These are phyloP conservation scores for Vitis hybrid DNA, from an alignment of 177 flowering plant species.

Conservation along the genomic window DNA sequence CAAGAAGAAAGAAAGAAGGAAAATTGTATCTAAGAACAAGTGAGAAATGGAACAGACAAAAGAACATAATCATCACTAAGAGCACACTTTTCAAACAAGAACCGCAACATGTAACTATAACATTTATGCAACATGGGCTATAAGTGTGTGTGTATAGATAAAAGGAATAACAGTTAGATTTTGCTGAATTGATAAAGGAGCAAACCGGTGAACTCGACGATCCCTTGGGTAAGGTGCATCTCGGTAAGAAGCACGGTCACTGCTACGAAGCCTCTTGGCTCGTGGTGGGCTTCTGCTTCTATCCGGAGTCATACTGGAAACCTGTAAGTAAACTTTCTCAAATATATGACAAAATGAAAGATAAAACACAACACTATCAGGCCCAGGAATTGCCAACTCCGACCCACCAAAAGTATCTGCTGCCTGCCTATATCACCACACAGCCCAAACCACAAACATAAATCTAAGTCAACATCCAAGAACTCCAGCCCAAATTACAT, in stretches of 20 bases:
- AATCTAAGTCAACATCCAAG: not conserved
- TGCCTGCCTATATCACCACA: slow-evolving; percentile 2
- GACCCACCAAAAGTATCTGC: no score
- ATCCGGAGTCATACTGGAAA: slow-evolving; percentile 3
- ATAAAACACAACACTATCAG: not conserved
- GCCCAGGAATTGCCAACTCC: not conserved
- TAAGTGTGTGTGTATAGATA: no score
- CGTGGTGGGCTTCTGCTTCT: slow-evolving; percentile 18
- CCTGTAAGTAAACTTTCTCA: not conserved
- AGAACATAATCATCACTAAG: no score
- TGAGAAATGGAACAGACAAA: no score
- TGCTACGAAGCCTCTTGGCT: slow-evolving; percentile 15
- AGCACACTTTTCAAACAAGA: no score
- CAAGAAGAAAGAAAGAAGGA: no score
- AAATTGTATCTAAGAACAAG: no score
- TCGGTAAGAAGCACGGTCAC: slow-evolving; percentile 16
- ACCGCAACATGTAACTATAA: no score
- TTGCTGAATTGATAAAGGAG: not conserved
- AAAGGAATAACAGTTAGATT: no score
- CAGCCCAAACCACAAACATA: slow-evolving; percentile 3
- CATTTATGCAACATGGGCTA: no score
- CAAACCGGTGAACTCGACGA: slow-evolving; percentile 9
- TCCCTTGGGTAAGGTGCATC: slow-evolving; percentile 24
- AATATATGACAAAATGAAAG: not conserved
- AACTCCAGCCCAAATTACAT: not conserved